phyloP scores from a whole-genome alignment of 2,329 filamentous ascomycete genomes.

The Curvularia eragrostidis region DNA sequence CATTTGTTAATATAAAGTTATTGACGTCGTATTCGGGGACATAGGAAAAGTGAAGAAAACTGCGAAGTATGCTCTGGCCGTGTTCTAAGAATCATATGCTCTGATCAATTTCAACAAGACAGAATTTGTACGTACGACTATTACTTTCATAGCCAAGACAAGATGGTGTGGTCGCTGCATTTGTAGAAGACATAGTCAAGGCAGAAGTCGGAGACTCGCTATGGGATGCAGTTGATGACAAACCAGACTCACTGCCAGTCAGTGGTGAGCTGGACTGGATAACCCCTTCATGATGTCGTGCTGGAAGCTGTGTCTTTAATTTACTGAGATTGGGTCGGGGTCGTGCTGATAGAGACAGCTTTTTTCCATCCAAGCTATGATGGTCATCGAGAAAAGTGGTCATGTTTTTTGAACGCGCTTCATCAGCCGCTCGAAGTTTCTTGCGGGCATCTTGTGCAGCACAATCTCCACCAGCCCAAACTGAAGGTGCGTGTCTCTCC shows the following conservation, averaged over 20 bases:
- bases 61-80: background rate
- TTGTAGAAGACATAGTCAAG: constrained; percentile 12
- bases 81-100: background rate
- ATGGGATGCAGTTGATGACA: constrained; percentile 24
- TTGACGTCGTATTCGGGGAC: background rate
- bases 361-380: background rate
- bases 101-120: background rate
- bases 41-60: background rate
- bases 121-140: constrained; percentile 11
- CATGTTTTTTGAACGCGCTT: constrained; percentile 26
- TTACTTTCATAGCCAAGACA: background rate
- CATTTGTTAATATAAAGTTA: background rate
- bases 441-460: constrained; percentile 33
- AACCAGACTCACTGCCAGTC: constrained; percentile 27
- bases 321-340: constrained; percentile 7
- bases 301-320: constrained; percentile 9
- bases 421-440: constrained; percentile 34
- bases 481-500: constrained; percentile 10
- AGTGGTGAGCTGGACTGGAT: constrained; percentile 17
- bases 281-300: background rate
- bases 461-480: constrained; percentile 30
- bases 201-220: constrained; percentile 27
- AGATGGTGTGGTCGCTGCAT: constrained; percentile 7
- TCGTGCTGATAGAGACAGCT: background rate
- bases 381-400: background rate